Evolutionary conservation across 2,329 filamentous ascomycete species (phyloP), one percentile per base, ranked within the genome.

Genomic region (Curvularia hawaiiensis): DNA sequence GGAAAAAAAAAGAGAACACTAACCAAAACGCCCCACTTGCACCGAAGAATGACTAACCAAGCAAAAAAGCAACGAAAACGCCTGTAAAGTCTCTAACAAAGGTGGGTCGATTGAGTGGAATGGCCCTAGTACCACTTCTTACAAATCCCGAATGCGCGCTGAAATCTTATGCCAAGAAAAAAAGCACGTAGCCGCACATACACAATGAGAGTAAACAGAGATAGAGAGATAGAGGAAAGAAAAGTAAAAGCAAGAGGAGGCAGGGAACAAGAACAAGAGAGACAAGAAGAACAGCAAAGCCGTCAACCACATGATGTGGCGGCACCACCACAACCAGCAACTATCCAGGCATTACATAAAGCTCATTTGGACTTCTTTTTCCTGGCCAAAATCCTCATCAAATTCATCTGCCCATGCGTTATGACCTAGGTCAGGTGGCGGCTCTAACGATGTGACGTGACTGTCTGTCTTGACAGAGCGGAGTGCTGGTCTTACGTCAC

Each of bases 391-490:
- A 3, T 79, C 77, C 31, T 78, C 76, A 1, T 80, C 79, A 48
- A 77, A 75, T n/a, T 80, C 79, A 46, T 80, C 78, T 3, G 73
- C 77, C 79, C 80, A 82, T 6, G 79, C 80, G 65, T 82, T 82
- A 31, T 77, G 74, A 20, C 75, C 74, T 6, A 68, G 62, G n/a
- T 63, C 58, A 16, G 35, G 35, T 16, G 35, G 35, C 16, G 35
- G 35, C 5, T 38, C 35, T 18, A 38, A 38, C 35, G 35, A 10
- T 16, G 16, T 8, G 16, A 44, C 35, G 2, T 48, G 35, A 0
- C 65, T 63, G 35, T 72, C 71, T 1, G 77, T 78, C 24, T 62
- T 64, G 0, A 66, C 60, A 1, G 72, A 65, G 16, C 62, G 65
- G 24, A 77, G 52, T 3, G 67, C 67, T 2, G 74, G 65, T 39